Base-by-base conservation (phyloP, 768 basidiomycete species). In the Boletus rubropictus region DNA sequence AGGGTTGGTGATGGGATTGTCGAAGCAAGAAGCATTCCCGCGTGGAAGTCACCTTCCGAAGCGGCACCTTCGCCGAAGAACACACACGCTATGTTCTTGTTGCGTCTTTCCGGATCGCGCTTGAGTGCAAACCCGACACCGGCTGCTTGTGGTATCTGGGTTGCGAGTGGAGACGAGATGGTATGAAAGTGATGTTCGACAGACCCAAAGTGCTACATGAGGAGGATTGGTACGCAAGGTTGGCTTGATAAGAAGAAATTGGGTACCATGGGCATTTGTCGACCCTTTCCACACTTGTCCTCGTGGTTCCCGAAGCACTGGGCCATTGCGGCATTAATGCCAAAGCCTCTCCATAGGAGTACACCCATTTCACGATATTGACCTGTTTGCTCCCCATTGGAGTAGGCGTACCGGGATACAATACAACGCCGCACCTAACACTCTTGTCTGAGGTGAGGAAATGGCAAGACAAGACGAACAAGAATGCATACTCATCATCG, bases 331-430 rank as follows among this genome's bases (percentile, higher is more conserved):
- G 76, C 69, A 56, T 91, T 80, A 17, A 93, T 63, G 15, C 78
- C 72, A 62, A 88, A 95, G 18, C 84, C 89, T 33, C 94, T 79
- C 84, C 89, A 94, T 1, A 95, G 70, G 7, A 96, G 74, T 5
- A 93, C 92, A 35, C 90, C 93, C 72, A 90, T 82, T 73, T 90
- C 91, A 45, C 89, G 86, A 59, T 97, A 97, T 74, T 97, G 93
- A 39, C 84, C 86, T 89, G 34, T 49, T 51, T 54, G 18, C 29
- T 36, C 22, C 24, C 27, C 20, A 15, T 24, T 33, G 29, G 35
- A 38, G 48, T 27, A 10, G 10, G 18, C 15, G 17, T 18, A 34
- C 2, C 11, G 39, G 8, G 27, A 39, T 8, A 20, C 6, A 4
- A 34, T 0, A 24, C 31, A 21, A 14, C 2, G 1, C 22, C 77